Base-by-base conservation (phyloP, 176 grass and related monocot species). In the Dendrocalamus sinicus region DNA sequence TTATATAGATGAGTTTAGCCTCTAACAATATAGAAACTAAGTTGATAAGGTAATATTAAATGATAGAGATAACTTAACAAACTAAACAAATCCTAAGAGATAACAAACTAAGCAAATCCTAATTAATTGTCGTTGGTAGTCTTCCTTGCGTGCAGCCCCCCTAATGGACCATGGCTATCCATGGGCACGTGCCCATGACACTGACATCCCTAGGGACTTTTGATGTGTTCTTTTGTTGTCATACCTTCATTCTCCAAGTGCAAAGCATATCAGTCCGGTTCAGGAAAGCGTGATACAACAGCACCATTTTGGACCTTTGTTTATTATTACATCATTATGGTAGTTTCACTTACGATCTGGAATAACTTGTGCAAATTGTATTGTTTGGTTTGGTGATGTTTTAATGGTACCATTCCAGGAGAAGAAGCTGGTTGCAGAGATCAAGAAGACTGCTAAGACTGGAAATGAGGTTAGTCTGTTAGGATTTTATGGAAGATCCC, bases 401-500 rank as follows among this genome's bases (percentile, higher is more conserved):
- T 35, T 72, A 66, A 64, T 78, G 19, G 66, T 64, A 84, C 74
- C 39, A 85, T 85, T 77, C 46, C 91, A 99, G 96, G 96, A 99
- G 92, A 99, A 96, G 81, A 99, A 94, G 59, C 88, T 99, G 45
- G 96, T 99, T 71, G 91, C 93, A 59, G 96, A 99, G 93, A 99
- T 99, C 63, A 99, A 96, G 79, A 95, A 88, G 79, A 99, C 93
- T 62, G 96, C 96, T 70, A 93, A 99, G 63, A 99, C 93, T 68
- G 93, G 96, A 91, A 99, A 99, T 87, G 92, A 99, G 86, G 96
- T 90, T 88, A 92, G 88, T 70, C 10, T 81, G 4, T 70, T 74
- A 83, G n/a, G 43, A 81, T 71, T 63, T 57, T 81, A 9, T 48
- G 14, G 63, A n/a, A 53, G 50, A 70, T 74, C 40, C 11, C 8